Evolutionary conservation across 116 monocot species (phyloP), one percentile per base, ranked within the genome.

Genomic region (Cymodocea nodosa): DNA sequence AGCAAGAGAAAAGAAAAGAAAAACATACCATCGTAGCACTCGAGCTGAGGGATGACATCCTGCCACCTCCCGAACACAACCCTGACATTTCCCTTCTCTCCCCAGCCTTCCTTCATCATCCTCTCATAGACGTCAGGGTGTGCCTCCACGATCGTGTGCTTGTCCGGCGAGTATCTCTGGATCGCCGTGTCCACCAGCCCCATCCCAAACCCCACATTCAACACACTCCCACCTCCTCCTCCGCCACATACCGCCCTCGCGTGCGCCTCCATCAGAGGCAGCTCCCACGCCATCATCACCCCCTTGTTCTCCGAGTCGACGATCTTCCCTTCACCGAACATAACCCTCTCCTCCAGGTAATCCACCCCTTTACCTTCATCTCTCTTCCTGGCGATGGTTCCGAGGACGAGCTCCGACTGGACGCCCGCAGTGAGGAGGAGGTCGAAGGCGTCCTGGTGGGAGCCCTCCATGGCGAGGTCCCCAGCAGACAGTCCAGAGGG

Each of bases 261-360:
- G 65, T 98, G 97, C 50, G 92, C 91, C 78, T 92, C 92, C 97
- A 98, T 98, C 72, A 98, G 67, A 52, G 97, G 92, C 75, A 67
- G 61, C 78, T 98, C 97, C 97, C 97, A 98, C 62, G 54, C 78
- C 97, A 98, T 98, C 97, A 98, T 98, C 71, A 98, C 97, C 24
- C 92, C 97, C 75, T 98, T 92, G 84, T 84, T 98, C 72, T 92
- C 86, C 40, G 75, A 60, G 39, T 92, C 98, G 79, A 89, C 67
- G 37, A 98, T 25, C 68, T 65, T 78, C 20, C 82, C 91, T 78
- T 97, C 97, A 19, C 82, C 69, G 58, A 97, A 97, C 35, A 72
- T 70, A 1, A 97, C 83, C 66, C 92, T 79, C 50, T 78, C 83
- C 12, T 84, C 71, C 37, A 98, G 69, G 58, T 92, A 98, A 52